A percentile compares a stretch with the other conserved stretches of the same genome.
Evolutionary conservation across 345 rosid species (phyloP).

Genomic region (Bruguiera parviflora): DNA sequence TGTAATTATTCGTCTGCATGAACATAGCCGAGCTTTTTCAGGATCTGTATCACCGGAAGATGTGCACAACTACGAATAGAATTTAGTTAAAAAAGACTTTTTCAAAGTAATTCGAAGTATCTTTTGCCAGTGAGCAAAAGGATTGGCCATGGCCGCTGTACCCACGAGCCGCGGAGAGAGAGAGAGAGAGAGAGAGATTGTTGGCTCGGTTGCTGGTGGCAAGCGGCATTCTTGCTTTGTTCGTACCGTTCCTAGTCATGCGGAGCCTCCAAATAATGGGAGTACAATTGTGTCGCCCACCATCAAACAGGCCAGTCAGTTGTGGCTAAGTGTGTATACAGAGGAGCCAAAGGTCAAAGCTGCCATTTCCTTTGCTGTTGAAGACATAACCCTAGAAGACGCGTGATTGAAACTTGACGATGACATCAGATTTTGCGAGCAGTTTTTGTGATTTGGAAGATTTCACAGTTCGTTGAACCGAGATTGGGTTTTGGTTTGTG

Average conservation of each 20-base stretch:
- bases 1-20: conserved; percentile 50
- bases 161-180: neutral
- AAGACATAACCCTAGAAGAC: neutral
- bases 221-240: neutral
- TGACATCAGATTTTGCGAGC: too few relatives aligned
- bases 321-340: neutral
- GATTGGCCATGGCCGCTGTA: conserved; percentile 25
- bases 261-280: conserved; percentile 10
- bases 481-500: too few relatives aligned
- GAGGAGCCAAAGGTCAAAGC: neutral
- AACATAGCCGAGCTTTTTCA: conserved; percentile 38
- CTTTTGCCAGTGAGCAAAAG: conserved; percentile 28
- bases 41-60: conserved; percentile 42
- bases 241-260: too few relatives aligned
- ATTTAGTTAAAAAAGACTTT: conserved; percentile 2
- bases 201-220: neutral
- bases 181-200: conserved; percentile 11
- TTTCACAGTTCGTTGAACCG: too few relatives aligned
- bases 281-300: conserved; percentile 7
- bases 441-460: too few relatives aligned
- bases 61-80: conserved; percentile 46
- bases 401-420: too few relatives aligned
- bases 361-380: conserved; percentile 21
- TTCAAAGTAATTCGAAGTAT: conserved; percentile 3
- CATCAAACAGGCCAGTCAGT: neutral